phyloP scores from a whole-genome alignment of 23 red algal genomes.

The Gracilariopsis chorda region DNA sequence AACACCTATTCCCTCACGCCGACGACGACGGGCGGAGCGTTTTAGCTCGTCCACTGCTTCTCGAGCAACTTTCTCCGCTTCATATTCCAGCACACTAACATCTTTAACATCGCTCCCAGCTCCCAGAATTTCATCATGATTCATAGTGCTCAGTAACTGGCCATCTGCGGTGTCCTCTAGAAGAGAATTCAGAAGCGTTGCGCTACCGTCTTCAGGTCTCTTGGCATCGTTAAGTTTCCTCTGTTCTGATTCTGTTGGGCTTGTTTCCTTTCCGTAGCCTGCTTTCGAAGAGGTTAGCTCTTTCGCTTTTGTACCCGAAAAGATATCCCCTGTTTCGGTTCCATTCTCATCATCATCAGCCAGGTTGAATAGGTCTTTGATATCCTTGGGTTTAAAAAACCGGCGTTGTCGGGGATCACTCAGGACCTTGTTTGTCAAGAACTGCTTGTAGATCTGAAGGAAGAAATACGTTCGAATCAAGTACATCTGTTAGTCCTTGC shows the following conservation, averaged over 20 bases:
- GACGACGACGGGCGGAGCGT: slow-evolving; percentile 44
- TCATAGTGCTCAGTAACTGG: slow-evolving; percentile 77
- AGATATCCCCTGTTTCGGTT: slow-evolving; percentile 95
- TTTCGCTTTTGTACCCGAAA: slow-evolving; percentile 75
- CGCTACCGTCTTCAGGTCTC: slow-evolving; percentile 47
- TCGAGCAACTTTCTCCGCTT: slow-evolving; percentile 62
- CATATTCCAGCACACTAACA: slow-evolving; percentile 67
- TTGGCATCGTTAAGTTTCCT: neutral
- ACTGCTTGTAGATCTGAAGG: slow-evolving; percentile 82
- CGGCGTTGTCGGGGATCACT: slow-evolving; percentile 87
- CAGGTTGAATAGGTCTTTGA: slow-evolving; percentile 91
- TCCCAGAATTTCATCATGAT: slow-evolving; percentile 84
- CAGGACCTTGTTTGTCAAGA: slow-evolving; percentile 94
- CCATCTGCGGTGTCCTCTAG: slow-evolving; percentile 53
- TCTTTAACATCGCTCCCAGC: slow-evolving; percentile 59
- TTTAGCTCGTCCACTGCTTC: slow-evolving; percentile 73
- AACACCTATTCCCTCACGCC: slow-evolving; percentile 37
- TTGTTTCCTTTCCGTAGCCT: neutral
- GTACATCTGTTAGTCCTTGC: too few species aligned
- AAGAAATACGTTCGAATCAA: too few species aligned
- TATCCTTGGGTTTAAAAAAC: slow-evolving; percentile 91
- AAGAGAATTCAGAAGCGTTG: slow-evolving; percentile 64
- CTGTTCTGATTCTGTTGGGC: neutral
- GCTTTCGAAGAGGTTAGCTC: slow-evolving; percentile 25
- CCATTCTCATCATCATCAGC: slow-evolving; percentile 76